Evolutionary conservation across 495 filamentous ascomycete species (phyloP), one percentile per base, ranked within the genome.

Genomic region (Jackrogersella multiformis): DNA sequence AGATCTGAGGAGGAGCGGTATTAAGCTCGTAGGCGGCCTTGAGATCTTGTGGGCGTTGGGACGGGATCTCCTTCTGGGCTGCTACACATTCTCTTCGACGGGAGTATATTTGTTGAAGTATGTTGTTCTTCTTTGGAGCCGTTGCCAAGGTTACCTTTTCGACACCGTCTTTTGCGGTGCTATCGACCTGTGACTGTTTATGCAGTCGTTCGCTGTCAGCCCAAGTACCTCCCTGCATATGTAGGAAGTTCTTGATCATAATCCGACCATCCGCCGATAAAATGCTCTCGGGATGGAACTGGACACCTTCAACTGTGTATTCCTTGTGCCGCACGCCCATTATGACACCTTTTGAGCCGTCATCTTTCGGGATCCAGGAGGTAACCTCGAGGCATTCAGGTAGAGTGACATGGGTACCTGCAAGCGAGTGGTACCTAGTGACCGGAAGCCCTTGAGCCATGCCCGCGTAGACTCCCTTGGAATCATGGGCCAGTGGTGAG

Each of bases 281-380:
- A 54, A 99, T 99, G 74, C 94, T 97, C 77, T 99, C 95, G 0
- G 95, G 95, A 73, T 99, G 95, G 75, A 97, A 99, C 74, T 99
- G 95, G 15, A 98, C 93, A 28, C 94, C 95, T 73, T 99, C 95
- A 3, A 99, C 83, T 0, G 91, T 82, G 71, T 90, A 88, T 73
- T 94, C 85, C 78, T 96, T 97, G 80, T 99, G 95, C 18, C 95
- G 86, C 9, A 98, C 89, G 16, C 95, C 95, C 95, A 98, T 98
- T 65, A 99, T 99, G 44, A 98, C 87, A 9, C 88, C 87, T 64
- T 88, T 90, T 15, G 81, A 87, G 49, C 79, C 80, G 45, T 84
- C 81, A n/a, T 82, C 82, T 34, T 88, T 89, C n/a, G 86, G 80
- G 15, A 90, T 90, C 89, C 90, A 94, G n/a, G 96, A 97, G 0